Percentiles rank a stretch among this genome's conserved stretches.
These are phyloP conservation scores for Xanthoceras sorbifolium DNA, from an alignment of 345 rosid genomes.

Conservation along the genomic window DNA sequence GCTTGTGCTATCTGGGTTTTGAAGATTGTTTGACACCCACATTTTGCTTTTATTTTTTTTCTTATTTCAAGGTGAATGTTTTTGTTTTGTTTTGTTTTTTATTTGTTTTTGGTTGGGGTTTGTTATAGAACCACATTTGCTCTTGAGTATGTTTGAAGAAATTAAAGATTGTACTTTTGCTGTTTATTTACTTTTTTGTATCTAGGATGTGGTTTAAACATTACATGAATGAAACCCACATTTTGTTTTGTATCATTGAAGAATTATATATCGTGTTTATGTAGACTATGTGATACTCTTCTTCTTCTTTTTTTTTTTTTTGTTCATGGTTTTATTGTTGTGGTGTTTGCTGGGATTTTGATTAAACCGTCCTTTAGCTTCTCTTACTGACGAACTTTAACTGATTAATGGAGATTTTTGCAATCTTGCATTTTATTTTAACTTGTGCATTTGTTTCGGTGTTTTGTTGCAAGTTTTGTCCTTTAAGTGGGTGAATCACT, in stretches of 20 bases:
- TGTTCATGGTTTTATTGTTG: background rate
- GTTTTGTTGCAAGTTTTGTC: too few relatives aligned
- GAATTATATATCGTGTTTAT: background rate
- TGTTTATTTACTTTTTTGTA: background rate
- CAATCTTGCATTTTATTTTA: background rate
- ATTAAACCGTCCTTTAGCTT: conserved; percentile 1
- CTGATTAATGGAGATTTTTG: background rate
- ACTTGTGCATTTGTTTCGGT: background rate
- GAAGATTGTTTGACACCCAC: background rate
- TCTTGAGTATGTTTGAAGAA: background rate
- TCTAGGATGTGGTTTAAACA: conserved; percentile 7
- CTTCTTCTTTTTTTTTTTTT: too few relatives aligned
- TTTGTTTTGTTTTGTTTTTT: too few relatives aligned
- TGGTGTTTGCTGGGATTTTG: background rate
- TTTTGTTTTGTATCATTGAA: background rate
- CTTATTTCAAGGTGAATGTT: background rate
- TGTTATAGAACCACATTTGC: background rate
- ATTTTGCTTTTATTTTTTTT: background rate
- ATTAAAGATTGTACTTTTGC: background rate
- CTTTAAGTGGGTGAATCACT: background rate
- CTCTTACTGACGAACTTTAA: background rate
- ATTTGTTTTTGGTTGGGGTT: too few relatives aligned
- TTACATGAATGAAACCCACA: background rate
- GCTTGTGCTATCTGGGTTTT: conserved; percentile 9
- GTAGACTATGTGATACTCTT: background rate